These are phyloP conservation scores for Penicillium sp. DNA, from an alignment of 2,329 filamentous ascomycete species.

Conservation along the genomic window DNA sequence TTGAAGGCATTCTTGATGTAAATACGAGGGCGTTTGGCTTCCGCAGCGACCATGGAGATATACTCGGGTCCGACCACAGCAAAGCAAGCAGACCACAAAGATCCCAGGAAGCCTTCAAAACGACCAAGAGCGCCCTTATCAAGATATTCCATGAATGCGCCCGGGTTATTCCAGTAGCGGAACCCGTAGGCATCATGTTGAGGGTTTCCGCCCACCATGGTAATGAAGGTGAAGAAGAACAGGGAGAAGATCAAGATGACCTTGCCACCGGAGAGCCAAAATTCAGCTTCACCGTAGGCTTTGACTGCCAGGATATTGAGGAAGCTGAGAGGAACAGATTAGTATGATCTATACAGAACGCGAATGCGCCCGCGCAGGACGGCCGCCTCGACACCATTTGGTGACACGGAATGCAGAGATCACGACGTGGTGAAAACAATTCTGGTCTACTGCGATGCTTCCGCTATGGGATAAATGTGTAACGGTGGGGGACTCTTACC, in stretches of 20 bases:
- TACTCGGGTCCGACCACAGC: constrained; percentile 68
- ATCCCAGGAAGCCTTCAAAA: constrained; percentile 60
- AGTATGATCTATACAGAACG: not conserved
- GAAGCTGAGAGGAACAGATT: constrained; percentile 34
- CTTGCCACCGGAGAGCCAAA: constrained; percentile 58
- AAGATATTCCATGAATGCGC: constrained; percentile 68
- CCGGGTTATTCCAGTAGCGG: constrained; percentile 63
- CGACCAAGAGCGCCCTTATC: constrained; percentile 64
- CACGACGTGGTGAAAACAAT: not conserved
- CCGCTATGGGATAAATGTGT: not conserved
- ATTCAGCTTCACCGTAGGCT: constrained; percentile 69
- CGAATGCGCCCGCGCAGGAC: not conserved
- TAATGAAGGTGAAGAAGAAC: constrained; percentile 74
- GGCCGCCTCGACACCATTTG: not conserved
- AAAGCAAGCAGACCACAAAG: constrained; percentile 70
- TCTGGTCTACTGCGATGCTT: not conserved
- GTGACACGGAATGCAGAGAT: not conserved
- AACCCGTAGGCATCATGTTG: constrained; percentile 71
- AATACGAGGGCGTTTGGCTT: constrained; percentile 68
- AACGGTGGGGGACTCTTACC: constrained; percentile 20
- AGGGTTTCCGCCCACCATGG: constrained; percentile 80
- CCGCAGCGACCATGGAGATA: constrained; percentile 64
- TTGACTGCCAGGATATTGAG: constrained; percentile 72
- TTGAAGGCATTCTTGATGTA: constrained; percentile 75
- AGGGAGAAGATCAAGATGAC: constrained; percentile 69